Conservation (phyloP, 257 asterid species). For the Primulina eburnea region DNA sequence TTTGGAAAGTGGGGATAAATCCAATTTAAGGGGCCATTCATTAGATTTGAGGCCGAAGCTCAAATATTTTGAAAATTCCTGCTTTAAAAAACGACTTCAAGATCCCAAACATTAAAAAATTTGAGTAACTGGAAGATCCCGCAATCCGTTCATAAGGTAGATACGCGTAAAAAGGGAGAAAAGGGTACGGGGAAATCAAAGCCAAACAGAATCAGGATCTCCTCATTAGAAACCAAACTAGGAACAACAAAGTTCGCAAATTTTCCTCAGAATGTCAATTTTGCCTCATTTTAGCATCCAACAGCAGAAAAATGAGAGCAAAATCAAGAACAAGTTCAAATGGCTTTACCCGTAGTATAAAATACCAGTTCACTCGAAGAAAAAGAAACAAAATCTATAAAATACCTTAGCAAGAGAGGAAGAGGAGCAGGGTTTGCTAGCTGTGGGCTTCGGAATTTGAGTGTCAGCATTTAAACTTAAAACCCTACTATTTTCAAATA, state of each 20-base stretch:
- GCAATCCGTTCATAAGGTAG: neutral
- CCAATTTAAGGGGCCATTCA: neutral
- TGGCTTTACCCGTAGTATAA: neutral
- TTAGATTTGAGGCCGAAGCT: neutral
- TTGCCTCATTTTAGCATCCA: neutral
- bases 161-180: neutral
- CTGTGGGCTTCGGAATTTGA: neutral
- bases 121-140: neutral
- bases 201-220: neutral
- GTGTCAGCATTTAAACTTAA: neutral
- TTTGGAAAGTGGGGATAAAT: neutral
- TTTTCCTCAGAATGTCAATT: neutral
- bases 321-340: neutral
- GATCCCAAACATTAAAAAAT: neutral
- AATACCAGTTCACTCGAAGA: neutral
- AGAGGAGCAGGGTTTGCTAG: neutral
- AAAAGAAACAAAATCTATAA: neutral
- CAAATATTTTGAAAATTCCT: neutral
- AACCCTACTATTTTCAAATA: too few relatives aligned
- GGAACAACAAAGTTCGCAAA: neutral
- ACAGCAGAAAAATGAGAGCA: neutral
- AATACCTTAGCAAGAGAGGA: neutral
- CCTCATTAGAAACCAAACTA: neutral
- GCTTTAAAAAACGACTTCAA: neutral
- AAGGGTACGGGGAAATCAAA: neutral